These are phyloP conservation scores for Candida maesae DNA, from an alignment of 805 yeast species.

Conservation along the genomic window DNA sequence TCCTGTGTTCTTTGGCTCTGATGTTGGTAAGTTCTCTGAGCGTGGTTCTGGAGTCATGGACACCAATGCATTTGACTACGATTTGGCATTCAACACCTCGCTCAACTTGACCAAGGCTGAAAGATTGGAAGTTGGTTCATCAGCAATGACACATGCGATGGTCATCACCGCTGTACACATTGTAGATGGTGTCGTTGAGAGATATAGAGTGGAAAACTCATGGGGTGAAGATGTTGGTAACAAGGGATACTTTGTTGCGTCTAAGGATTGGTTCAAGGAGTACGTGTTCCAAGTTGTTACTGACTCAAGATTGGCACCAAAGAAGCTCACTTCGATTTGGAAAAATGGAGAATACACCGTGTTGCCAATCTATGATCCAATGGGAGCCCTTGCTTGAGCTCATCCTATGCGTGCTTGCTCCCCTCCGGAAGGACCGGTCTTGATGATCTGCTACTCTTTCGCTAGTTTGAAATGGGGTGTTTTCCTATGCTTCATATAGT, in stretches of 20 bases:
- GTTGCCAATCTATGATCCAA: slow-evolving; percentile 71
- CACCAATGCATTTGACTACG: slow-evolving; percentile 60
- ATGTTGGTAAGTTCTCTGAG: slow-evolving; percentile 60
- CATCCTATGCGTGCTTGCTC: too few relatives aligned
- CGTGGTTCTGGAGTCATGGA: slow-evolving; percentile 72
- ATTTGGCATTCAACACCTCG: slow-evolving; percentile 50
- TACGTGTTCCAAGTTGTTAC: slow-evolving; percentile 68
- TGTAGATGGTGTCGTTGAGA: slow-evolving; percentile 56
- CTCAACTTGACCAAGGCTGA: slow-evolving; percentile 56
- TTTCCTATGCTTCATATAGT: too few relatives aligned
- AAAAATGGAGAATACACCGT: slow-evolving; percentile 46
- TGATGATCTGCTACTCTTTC: too few relatives aligned
- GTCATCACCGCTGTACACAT: slow-evolving; percentile 75
- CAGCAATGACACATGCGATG: slow-evolving; percentile 89
- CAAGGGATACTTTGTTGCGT: slow-evolving; percentile 64
- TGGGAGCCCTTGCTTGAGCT: slow-evolving; percentile 48
- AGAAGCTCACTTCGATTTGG: slow-evolving; percentile 35
- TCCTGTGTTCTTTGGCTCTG: slow-evolving; percentile 85
- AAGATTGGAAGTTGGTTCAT: slow-evolving; percentile 61
- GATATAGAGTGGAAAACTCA: slow-evolving; percentile 71
- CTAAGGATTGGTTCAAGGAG: slow-evolving; percentile 67
- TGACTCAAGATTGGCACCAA: slow-evolving; percentile 43
- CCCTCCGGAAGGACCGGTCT: too few relatives aligned
- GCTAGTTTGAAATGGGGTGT: too few relatives aligned
- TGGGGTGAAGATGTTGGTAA: slow-evolving; percentile 67